These are phyloP conservation scores for Deuterostichococcus epilithicus DNA, from an alignment of 139 green algal genomes.

Conservation along the genomic window DNA sequence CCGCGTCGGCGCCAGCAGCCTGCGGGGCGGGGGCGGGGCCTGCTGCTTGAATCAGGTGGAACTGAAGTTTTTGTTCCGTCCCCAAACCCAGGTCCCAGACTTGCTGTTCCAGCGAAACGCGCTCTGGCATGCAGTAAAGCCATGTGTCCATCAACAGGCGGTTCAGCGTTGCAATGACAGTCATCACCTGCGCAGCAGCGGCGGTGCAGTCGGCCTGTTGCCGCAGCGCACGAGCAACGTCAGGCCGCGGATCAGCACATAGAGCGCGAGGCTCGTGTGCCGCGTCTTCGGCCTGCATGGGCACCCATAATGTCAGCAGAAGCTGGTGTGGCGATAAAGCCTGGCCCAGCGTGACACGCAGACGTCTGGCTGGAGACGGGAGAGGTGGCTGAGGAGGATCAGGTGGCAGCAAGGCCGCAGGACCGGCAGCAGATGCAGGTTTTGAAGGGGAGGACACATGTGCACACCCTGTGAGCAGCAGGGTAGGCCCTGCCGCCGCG, in stretches of 20 bases:
- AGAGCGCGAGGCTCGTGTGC: conserved; percentile 83
- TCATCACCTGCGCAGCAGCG: conserved; percentile 1
- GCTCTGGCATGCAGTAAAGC: too few relatives aligned
- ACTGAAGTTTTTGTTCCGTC: too few relatives aligned
- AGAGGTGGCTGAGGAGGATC: too few relatives aligned
- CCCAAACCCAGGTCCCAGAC: not conserved
- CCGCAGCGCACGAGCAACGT: conserved; percentile 82
- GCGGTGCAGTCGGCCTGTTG: conserved; percentile 57
- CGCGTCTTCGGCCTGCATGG: conserved; percentile 30
- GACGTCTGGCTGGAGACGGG: too few relatives aligned
- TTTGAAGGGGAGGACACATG: not conserved
- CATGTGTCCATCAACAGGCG: too few relatives aligned
- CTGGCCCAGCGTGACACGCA: not conserved
- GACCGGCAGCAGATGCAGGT: not conserved
- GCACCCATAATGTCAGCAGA: not conserved
- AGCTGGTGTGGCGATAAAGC: too few relatives aligned
- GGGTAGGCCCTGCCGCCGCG: conserved; percentile 68
- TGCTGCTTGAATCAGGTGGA: conserved; percentile 3
- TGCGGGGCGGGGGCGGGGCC: conserved; percentile 4
- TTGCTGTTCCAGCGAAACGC: not conserved
- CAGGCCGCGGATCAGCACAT: conserved; percentile 82
- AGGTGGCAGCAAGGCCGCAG: not conserved
- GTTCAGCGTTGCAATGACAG: too few relatives aligned
- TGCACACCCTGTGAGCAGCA: conserved; percentile 65
- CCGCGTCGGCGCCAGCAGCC: conserved; percentile 55